Evolutionary conservation across 768 basidiomycete genomes (phyloP).

Genomic region (Suillus subalutaceus): DNA sequence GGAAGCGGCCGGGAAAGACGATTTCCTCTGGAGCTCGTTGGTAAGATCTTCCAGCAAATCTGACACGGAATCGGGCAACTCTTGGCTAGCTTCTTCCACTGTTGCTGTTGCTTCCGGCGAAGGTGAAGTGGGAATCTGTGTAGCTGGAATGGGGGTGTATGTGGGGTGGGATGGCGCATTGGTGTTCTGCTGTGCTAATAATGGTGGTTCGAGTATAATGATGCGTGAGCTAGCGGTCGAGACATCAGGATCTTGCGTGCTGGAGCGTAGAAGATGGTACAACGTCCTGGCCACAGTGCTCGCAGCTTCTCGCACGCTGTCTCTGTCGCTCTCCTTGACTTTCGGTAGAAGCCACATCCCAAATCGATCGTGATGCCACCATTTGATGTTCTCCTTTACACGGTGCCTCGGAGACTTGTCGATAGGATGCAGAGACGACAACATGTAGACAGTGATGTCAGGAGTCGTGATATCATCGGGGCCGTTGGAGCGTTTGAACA

Average conservation of each 20-base stretch:
- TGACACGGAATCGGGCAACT: neutral
- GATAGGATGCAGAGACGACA: conserved; percentile 57
- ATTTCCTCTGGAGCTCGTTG: neutral
- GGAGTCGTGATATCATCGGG: conserved; percentile 64
- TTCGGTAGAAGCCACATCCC: conserved; percentile 67
- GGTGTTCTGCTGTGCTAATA: conserved; percentile 24
- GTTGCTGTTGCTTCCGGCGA: no score
- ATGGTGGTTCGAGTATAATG: conserved; percentile 27
- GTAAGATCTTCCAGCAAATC: neutral
- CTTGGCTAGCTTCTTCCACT: no score
- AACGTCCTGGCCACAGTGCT: conserved; percentile 60
- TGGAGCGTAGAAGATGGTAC: no score
- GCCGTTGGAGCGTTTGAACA: conserved; percentile 54
- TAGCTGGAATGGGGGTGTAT: conserved; percentile 17
- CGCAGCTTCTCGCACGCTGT: conserved; percentile 70
- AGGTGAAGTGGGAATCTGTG: no score
- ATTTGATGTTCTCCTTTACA: conserved; percentile 71
- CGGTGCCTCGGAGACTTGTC: conserved; percentile 64
- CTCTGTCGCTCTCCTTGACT: conserved; percentile 65
- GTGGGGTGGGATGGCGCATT: no score
- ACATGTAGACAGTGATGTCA: conserved; percentile 63
- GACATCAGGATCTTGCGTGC: neutral
- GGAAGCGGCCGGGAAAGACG: neutral
- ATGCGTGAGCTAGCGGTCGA: conserved; percentile 29
- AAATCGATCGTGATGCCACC: conserved; percentile 86